These are phyloP conservation scores for Barnettozyma salicaria DNA, from an alignment of 805 yeast species.

Conservation along the genomic window DNA sequence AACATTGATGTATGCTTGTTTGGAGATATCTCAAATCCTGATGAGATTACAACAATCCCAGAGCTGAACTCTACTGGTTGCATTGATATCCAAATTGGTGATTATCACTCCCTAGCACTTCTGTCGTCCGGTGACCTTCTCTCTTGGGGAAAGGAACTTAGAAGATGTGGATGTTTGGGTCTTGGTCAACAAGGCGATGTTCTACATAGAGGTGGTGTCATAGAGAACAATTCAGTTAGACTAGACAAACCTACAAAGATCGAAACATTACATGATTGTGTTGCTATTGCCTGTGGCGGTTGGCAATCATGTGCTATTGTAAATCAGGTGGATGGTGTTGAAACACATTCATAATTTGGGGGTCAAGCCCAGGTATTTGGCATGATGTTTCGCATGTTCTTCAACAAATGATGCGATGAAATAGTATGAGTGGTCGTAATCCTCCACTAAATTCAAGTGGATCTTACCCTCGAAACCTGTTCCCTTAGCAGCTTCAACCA, in stretches of 20 bases:
- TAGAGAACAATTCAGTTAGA: conserved; percentile 25
- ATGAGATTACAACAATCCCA: conserved; percentile 31
- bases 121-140: conserved; percentile 48
- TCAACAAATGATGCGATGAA: conserved; percentile 75
- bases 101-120: conserved; percentile 64
- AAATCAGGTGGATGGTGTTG: conserved; percentile 11
- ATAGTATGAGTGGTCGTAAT: conserved; percentile 88
- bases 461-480: conserved; percentile 56
- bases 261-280: conserved; percentile 23
- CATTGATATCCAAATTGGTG: conserved; percentile 60
- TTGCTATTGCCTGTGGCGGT: conserved; percentile 58
- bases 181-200: conserved; percentile 37
- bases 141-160: conserved; percentile 66
- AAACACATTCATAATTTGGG: conserved; percentile 9
- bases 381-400: conserved; percentile 84
- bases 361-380: conserved; percentile 45
- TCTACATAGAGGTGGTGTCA: conserved; percentile 15
- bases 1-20: conserved; percentile 34
- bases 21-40: conserved; percentile 15
- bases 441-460: conserved; percentile 59
- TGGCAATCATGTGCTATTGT: conserved; percentile 75
- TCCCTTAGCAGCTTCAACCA: conserved; percentile 51
- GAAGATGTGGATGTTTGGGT: conserved; percentile 66
- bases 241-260: conserved; percentile 41
- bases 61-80: conserved; percentile 44